Percentiles rank a stretch among this genome's conserved stretches.
Conservation (phyloP, 257 asterid species). For the Solanum sejunctum region DNA sequence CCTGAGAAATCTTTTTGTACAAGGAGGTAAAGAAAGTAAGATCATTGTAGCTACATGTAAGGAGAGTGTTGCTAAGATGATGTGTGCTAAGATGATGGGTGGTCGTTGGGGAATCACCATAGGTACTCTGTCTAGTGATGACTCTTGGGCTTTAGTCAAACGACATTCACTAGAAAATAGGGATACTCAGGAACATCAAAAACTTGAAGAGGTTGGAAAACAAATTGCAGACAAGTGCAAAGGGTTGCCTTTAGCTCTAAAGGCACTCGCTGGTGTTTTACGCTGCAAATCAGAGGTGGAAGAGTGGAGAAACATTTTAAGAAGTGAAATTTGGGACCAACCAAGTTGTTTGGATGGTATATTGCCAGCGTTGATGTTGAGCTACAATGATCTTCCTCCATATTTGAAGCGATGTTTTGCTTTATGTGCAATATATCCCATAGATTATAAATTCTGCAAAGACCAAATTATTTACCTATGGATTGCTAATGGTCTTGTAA, state of each 20-base stretch:
- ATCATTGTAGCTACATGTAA: slow-evolving; percentile 50
- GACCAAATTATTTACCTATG: neutral
- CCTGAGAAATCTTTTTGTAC: too few relatives aligned
- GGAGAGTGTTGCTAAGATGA: slow-evolving; percentile 20
- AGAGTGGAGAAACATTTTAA: neutral
- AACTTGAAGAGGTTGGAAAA: neutral
- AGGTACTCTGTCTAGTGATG: neutral
- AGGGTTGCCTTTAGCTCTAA: neutral
- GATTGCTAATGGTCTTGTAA: neutral
- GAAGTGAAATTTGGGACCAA: too few relatives aligned
- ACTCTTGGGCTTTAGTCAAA: neutral
- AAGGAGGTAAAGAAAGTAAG: slow-evolving; percentile 18
- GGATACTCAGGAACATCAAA: neutral
- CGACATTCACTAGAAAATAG: neutral
- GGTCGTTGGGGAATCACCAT: neutral
- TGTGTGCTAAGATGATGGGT: slow-evolving; percentile 4
- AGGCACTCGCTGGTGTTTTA: neutral
- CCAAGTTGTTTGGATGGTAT: too few relatives aligned
- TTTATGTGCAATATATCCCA: slow-evolving; percentile 16
- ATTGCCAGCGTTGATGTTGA: slow-evolving; percentile 1
- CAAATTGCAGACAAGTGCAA: neutral
- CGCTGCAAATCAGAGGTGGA: neutral
- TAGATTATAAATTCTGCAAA: neutral
- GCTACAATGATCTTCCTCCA: slow-evolving; percentile 13
- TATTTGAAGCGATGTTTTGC: slow-evolving; percentile 9